These are phyloP conservation scores for Scheffersomyces segobiensis DNA, from an alignment of 1,139 yeast species.

Conservation along the genomic window DNA sequence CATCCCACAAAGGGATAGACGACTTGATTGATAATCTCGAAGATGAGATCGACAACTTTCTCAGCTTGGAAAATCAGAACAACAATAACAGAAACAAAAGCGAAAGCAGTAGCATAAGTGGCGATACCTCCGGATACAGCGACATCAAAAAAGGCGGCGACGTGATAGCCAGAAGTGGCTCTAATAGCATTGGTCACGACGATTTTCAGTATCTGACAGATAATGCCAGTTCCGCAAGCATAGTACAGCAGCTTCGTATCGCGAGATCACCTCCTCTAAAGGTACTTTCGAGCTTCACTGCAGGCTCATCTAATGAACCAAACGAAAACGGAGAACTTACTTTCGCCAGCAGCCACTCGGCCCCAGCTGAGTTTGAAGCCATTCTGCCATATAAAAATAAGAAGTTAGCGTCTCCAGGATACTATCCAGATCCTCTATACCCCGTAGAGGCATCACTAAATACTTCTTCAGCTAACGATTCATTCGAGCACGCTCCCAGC, in stretches of 20 bases:
- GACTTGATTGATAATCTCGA: slow-evolving; percentile 21
- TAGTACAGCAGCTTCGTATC: slow-evolving; percentile 6
- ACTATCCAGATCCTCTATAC: neutral
- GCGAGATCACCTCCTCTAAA: slow-evolving; percentile 9
- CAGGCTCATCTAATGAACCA: slow-evolving; percentile 5
- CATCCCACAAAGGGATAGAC: slow-evolving; percentile 8
- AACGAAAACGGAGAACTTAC: neutral
- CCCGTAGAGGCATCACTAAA: slow-evolving; percentile 1
- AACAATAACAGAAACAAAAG: neutral
- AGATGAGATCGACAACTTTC: slow-evolving; percentile 16
- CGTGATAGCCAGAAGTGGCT: neutral
- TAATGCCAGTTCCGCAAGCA: slow-evolving; percentile 6
- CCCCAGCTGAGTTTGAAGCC: neutral
- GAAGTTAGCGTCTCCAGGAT: neutral
- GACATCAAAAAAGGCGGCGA: neutral
- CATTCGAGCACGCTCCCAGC: neutral
- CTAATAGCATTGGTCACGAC: neutral
- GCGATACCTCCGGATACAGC: neutral
- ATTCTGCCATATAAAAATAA: neutral
- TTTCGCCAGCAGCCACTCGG: neutral
- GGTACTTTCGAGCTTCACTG: slow-evolving; percentile 10
- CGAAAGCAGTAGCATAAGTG: too few species aligned
- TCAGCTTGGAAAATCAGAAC: slow-evolving; percentile 8
- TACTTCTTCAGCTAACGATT: neutral
- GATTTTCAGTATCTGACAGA: slow-evolving; percentile 4